Conservation (phyloP, 306 rosid genomes). For the Glycine soja region DNA sequence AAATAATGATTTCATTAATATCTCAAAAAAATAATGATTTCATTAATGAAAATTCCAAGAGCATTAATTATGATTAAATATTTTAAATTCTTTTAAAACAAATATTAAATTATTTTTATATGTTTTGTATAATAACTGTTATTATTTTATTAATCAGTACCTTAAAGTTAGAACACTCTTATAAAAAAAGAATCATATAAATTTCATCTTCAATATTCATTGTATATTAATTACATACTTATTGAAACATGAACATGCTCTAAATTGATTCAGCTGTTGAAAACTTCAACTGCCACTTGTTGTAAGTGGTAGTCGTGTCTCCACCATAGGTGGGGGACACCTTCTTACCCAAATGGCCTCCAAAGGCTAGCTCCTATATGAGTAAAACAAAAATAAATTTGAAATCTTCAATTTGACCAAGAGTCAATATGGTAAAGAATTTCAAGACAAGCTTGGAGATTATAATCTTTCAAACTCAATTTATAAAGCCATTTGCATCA, state of each 20-base stretch:
- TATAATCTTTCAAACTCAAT: conserved; percentile 32
- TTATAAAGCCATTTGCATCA: conserved; percentile 36
- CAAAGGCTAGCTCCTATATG: conserved; percentile 22
- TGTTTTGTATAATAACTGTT: background rate
- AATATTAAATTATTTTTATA: background rate
- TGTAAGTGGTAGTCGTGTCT: conserved; percentile 34
- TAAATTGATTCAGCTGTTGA: conserved; percentile 46
- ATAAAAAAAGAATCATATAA: background rate
- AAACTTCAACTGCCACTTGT: conserved; percentile 42
- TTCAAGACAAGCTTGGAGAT: conserved; percentile 43
- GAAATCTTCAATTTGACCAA: conserved; percentile 7
- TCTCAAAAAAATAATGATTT: too few species aligned
- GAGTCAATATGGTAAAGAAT: conserved; percentile 33
- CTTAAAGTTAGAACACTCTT: background rate
- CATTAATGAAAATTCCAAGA: background rate
- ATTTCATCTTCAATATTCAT: background rate
- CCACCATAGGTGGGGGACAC: conserved; percentile 47
- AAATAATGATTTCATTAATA: too few species aligned
- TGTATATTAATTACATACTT: background rate
- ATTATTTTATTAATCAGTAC: background rate
- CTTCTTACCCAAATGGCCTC: background rate
- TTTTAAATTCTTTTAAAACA: background rate
- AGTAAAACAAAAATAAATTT: conserved; percentile 1
- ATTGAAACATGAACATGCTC: conserved; percentile 26
- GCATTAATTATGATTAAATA: background rate